Conservation (phyloP, 129 eudicot genomes). For the Calendula officinalis region DNA sequence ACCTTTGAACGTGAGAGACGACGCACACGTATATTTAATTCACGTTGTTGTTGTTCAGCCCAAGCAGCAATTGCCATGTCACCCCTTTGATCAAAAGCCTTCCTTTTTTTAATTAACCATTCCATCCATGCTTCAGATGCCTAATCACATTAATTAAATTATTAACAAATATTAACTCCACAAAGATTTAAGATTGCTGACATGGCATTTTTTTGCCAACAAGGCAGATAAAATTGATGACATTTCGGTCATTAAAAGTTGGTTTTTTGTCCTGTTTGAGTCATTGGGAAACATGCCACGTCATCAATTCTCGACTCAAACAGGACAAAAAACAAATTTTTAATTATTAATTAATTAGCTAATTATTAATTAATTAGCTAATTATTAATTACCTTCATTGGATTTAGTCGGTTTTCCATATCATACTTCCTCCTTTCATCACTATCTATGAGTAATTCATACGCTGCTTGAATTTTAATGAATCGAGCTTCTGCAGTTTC, state of each 20-base stretch:
- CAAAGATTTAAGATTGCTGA: too few species aligned
- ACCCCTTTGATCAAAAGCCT: constrained; percentile 97
- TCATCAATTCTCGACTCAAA: too few species aligned
- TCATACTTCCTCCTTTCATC: constrained; percentile 80
- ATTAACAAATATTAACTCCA: background rate
- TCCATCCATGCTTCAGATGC: constrained; percentile 99
- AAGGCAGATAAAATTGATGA: too few species aligned
- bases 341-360: too few species aligned
- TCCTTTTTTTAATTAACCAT: constrained; percentile 89
- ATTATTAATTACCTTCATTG: constrained; percentile 68
- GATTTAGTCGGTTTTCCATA: constrained; percentile 74
- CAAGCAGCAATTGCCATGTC: constrained; percentile 98
- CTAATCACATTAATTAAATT: constrained; percentile 35
- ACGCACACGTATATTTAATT: constrained; percentile 81
- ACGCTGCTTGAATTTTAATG: constrained; percentile 97
- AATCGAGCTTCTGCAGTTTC: constrained; percentile 98
- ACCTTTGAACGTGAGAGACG: constrained; percentile 99
- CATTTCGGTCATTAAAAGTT: too few species aligned
- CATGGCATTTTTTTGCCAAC: too few species aligned
- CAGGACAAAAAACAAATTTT: too few species aligned
- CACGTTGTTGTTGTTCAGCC: constrained; percentile 98
- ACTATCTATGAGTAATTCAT: constrained; percentile 78
- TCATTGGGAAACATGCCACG: too few species aligned
- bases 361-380: background rate
- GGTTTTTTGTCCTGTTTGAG: too few species aligned